These are phyloP conservation scores for Waltergamsia citrina DNA, from an alignment of 2,329 filamentous ascomycete genomes.

Conservation along the genomic window DNA sequence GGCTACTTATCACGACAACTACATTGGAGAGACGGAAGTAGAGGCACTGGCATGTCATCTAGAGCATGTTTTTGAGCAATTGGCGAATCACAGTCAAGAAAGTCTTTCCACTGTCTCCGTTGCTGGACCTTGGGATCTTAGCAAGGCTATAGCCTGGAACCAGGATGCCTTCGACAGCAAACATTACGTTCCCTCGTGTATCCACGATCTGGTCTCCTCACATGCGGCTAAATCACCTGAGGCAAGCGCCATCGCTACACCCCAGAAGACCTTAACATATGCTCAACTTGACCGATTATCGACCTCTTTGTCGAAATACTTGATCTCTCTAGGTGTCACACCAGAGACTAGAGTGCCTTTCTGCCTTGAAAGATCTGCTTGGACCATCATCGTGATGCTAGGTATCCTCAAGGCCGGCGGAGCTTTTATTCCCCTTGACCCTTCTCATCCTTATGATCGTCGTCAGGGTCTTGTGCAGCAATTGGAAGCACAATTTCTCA, in stretches of 20 bases:
- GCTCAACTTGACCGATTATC: slow-evolving; percentile 2
- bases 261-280: slow-evolving; percentile 22
- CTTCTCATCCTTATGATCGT: slow-evolving; percentile 6
- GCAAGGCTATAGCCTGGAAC: not conserved
- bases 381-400: slow-evolving; percentile 15
- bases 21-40: slow-evolving; percentile 3
- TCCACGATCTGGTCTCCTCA: too few species aligned
- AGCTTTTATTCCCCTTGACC: slow-evolving; percentile 17
- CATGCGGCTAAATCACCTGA: too few species aligned
- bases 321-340: slow-evolving; percentile 11
- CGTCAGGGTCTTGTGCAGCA: too few species aligned
- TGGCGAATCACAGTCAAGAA: not conserved
- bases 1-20: slow-evolving; percentile 4
- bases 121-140: slow-evolving; percentile 2
- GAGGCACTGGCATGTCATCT: slow-evolving; percentile 1
- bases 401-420: slow-evolving; percentile 17
- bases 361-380: slow-evolving; percentile 16
- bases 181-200: too few species aligned
- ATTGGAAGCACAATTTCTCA: too few species aligned
- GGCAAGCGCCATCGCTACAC: slow-evolving; percentile 27
- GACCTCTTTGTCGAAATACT: slow-evolving; percentile 1
- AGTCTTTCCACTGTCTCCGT: not conserved
- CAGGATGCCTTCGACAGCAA: too few species aligned
- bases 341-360: slow-evolving; percentile 11
- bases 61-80: slow-evolving; percentile 1